These are phyloP conservation scores for Mycena epipterygia DNA, from an alignment of 768 basidiomycete species.

Conservation along the genomic window DNA sequence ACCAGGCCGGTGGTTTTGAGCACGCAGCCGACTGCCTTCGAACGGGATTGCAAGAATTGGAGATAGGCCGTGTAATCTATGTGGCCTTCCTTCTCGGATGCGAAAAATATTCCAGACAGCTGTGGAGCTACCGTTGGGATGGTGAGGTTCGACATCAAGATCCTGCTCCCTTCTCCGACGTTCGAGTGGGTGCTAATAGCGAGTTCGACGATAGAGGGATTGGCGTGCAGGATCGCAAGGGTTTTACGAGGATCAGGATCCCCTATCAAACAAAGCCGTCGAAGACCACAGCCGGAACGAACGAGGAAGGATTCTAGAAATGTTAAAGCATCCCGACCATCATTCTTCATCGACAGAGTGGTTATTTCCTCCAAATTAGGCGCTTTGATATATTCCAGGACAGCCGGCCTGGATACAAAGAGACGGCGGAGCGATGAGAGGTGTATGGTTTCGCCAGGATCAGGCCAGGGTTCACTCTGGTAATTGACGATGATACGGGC, in stretches of 20 bases:
- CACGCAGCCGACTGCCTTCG: too few relatives aligned
- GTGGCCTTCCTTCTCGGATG: too few relatives aligned
- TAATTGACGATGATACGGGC: not conserved
- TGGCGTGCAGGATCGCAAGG: not conserved
- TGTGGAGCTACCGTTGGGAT: too few relatives aligned
- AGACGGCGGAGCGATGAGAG: not conserved
- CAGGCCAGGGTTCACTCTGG: not conserved
- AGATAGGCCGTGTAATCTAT: not conserved
- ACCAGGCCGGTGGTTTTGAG: too few relatives aligned
- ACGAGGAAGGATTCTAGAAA: not conserved
- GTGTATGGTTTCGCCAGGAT: not conserved
- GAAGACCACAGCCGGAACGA: constrained; percentile 1
- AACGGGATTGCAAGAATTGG: not conserved
- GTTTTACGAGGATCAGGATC: not conserved
- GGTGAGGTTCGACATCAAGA: too few relatives aligned
- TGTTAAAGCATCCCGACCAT: not conserved
- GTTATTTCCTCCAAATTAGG: not conserved
- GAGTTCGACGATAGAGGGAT: not conserved
- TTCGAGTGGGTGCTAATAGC: too few relatives aligned
- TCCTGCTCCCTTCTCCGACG: too few relatives aligned
- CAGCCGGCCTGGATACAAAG: not conserved
- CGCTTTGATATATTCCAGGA: not conserved
- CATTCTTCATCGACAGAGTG: not conserved
- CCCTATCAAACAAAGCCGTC: not conserved
- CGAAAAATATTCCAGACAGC: too few relatives aligned